Conservation (phyloP, 2,329 filamentous ascomycete species). For the Aspergillus sp. region DNA sequence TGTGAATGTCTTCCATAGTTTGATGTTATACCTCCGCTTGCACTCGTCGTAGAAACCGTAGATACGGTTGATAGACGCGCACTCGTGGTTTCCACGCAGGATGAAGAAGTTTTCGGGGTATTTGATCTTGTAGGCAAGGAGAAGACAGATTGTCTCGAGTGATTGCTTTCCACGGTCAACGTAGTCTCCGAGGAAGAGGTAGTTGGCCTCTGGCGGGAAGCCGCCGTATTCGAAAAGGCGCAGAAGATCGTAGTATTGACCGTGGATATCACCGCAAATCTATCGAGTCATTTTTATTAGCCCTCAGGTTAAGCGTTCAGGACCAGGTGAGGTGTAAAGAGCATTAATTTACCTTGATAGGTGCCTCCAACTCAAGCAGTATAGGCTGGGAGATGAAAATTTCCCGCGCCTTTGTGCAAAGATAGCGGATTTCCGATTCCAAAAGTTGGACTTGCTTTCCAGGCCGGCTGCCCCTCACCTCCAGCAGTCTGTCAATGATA, state of each 20-base stretch:
- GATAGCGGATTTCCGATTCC: slow-evolving; percentile 92
- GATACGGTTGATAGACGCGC: slow-evolving; percentile 97
- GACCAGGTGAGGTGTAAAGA: not conserved
- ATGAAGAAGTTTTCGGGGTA: slow-evolving; percentile 99
- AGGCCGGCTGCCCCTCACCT: slow-evolving; percentile 95
- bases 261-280: slow-evolving; percentile 99
- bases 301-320: not conserved
- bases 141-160: slow-evolving; percentile 94
- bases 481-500: slow-evolving; percentile 96
- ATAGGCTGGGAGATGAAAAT: slow-evolving; percentile 99
- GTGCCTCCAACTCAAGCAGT: slow-evolving; percentile 93
- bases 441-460: slow-evolving; percentile 98
- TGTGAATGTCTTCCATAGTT: slow-evolving; percentile 99
- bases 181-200: slow-evolving; percentile 98
- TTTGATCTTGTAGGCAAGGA: slow-evolving; percentile 99
- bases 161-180: slow-evolving; percentile 99
- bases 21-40: slow-evolving; percentile 99
- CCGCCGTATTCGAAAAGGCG: slow-evolving; percentile 98
- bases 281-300: slow-evolving; percentile 41
- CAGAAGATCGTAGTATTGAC: slow-evolving; percentile 97
- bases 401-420: slow-evolving; percentile 98
- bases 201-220: slow-evolving; percentile 98
- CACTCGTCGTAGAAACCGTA: slow-evolving; percentile 99
- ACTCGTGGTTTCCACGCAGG: slow-evolving; percentile 97
- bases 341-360: slow-evolving; percentile 77